Base-by-base conservation (phyloP, 768 basidiomycete genomes). In the Tricholoma furcatifolium region DNA sequence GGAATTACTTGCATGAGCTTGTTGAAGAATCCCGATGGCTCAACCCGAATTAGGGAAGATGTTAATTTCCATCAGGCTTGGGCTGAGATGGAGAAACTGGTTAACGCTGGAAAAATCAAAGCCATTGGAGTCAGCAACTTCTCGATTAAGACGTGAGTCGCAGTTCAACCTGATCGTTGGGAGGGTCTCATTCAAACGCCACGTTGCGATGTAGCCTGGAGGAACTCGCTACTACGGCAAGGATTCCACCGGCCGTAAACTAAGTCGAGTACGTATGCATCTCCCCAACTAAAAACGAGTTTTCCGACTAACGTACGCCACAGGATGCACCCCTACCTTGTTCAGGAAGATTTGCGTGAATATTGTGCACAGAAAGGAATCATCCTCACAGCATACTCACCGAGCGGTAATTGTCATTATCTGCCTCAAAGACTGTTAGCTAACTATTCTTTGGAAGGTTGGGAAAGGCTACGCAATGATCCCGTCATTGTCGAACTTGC, bases 51-150 rank as follows among this genome's bases (percentile, higher is more conserved):
- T 3, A 65, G 60, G 27, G 68, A 73, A n/a, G 62, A 58, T 11
- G 55, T 67, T 3, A 68, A 61, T 1, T 74, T 77, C 60, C 74
- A 70, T 38, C 69, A 82, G 23, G 68, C 73, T 1, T 82, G 80
- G 79, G 73, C 74, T 0, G 71, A 75, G 40, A 69, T 83, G 57
- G 82, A 83, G 64, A 74, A 77, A 43, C 57, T 82, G 11, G 67
- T 76, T 24, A 69, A 68, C 20, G 73, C 70, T 15, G 78, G 78
- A 0, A 76, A 74, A 57, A 77, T 72, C 11, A 74, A 65, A 47
- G 75, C 79, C 1, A 80, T 83, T 53, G 82, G 82, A 0, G 79
- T 85, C 42, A 79, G 79, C 62, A 85, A 85, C 62, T 84, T 83
- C 60, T 80, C 79, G 4, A 67, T 81, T 49, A 80, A 82, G 58